Conservation (phyloP, 1,284 basidiomycete genomes). For the Heterobasidion irregulare region DNA sequence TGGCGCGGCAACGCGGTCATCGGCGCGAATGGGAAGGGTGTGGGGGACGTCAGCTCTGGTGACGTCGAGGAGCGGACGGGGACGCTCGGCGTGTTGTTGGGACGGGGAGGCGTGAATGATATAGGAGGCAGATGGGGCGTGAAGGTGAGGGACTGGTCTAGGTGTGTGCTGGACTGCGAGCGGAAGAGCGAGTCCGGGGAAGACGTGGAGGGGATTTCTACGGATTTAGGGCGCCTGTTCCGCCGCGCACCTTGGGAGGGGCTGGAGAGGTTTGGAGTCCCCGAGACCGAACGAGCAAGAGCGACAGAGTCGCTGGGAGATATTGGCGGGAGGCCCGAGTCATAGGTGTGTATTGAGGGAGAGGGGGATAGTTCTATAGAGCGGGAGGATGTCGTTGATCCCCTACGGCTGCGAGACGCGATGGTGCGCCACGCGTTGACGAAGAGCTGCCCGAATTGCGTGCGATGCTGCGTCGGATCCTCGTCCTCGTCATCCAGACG, state of each 20-base stretch:
- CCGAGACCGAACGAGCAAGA: background rate
- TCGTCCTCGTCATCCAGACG: conserved; percentile 28
- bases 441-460: conserved; percentile 43
- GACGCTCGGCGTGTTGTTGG: background rate
- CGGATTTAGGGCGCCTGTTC: conserved; percentile 1
- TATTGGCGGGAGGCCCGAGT: background rate
- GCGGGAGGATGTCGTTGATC: conserved; percentile 29
- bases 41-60: background rate
- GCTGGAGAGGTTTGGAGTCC: background rate
- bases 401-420: conserved; percentile 30
- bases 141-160: background rate
- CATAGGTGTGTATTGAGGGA: background rate
- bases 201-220: background rate
- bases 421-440: conserved; percentile 45
- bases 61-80: background rate
- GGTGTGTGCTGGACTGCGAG: background rate
- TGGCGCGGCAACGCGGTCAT: conserved; percentile 3
- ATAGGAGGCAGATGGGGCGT: background rate
- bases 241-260: background rate
- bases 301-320: background rate
- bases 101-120: background rate
- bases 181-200: background rate
- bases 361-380: conserved; percentile 12
- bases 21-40: background rate
- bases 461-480: conserved; percentile 24